Evolutionary conservation across 139 green algal genomes (phyloP), one percentile per base, ranked within the genome.

Genomic region (Mesostigma viride): DNA sequence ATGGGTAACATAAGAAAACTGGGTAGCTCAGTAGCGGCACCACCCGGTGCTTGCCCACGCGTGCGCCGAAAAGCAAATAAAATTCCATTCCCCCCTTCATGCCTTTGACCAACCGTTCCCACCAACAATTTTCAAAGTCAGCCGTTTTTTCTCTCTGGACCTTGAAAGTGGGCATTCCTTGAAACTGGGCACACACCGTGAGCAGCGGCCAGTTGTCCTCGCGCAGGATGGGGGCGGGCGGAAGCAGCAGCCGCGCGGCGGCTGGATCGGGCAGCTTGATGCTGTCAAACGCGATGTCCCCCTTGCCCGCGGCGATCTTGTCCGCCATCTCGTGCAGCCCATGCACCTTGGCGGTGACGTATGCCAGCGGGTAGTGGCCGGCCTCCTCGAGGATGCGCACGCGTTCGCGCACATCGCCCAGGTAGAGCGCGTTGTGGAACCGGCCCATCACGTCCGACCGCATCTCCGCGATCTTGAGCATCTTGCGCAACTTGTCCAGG

Each of bases 161-260:
- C n/a, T n/a, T n/a, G n/a, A n/a, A n/a, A n/a, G n/a, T n/a, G n/a
- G n/a, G n/a, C n/a, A n/a, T n/a, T n/a, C n/a, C n/a, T n/a, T n/a
- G n/a, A n/a, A n/a, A n/a, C n/a, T n/a, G n/a, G n/a, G n/a, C n/a
- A n/a, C n/a, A n/a, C 28, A 98, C 90, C 5, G 87, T 90, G 20
- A 99, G 88, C 83, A 99, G 80, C 40, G 93, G 93, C 93, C 93
- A 99, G 85, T 99, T 99, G 70, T 94, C 87, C 62, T 94, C 86
- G 26, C 76, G 73, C 33, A 90, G 65, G 68, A 95, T 85, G 58
- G 87, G 87, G 1, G 77, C 76, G 31, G 85, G 85, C 6, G 87
- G 87, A 45, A 77, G 24, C 65, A 94, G 74, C 66, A 89, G 75
- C 35, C 58, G 72, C 3, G 74, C 70, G 4, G 35, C 62, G 22